phyloP scores from a whole-genome alignment of 345 rosid genomes.

The Eucalyptus decipiens region DNA sequence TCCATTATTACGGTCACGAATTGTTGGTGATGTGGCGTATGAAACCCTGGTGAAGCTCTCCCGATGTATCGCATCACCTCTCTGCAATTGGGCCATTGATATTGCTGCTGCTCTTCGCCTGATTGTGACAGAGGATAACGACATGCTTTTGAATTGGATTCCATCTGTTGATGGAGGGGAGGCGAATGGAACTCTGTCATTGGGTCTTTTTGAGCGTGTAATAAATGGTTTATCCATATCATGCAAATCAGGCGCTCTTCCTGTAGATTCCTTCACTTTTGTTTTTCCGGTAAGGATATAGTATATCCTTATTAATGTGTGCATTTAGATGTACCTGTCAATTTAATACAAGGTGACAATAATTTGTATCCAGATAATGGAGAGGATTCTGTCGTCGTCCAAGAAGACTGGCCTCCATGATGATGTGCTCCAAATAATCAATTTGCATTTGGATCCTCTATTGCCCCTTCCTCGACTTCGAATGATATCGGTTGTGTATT shows the following conservation, averaged over 20 bases:
- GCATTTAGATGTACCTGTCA: background rate
- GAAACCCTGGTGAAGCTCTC: slow-evolving; percentile 81
- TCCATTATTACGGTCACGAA: slow-evolving; percentile 70
- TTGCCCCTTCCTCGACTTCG: slow-evolving; percentile 91
- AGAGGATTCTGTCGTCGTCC: slow-evolving; percentile 61
- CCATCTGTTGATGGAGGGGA: slow-evolving; percentile 35
- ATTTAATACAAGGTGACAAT: background rate
- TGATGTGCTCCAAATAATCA: slow-evolving; percentile 70
- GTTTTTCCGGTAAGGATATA: slow-evolving; percentile 69
- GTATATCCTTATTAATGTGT: background rate
- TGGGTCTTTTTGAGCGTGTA: slow-evolving; percentile 78
- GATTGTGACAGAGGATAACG: slow-evolving; percentile 45
- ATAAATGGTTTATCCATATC: slow-evolving; percentile 54
- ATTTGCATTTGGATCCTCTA: slow-evolving; percentile 84
- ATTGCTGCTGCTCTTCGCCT: slow-evolving; percentile 88
- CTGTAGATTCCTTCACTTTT: slow-evolving; percentile 90
- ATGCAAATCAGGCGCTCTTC: slow-evolving; percentile 88
- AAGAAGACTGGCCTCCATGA: slow-evolving; percentile 83
- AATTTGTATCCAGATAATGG: slow-evolving; percentile 54
- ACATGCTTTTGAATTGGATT: slow-evolving; percentile 36
- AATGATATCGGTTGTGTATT: slow-evolving; percentile 71
- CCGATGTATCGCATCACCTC: slow-evolving; percentile 70
- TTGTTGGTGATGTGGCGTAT: slow-evolving; percentile 68
- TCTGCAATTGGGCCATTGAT: slow-evolving; percentile 90
- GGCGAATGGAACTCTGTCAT: slow-evolving; percentile 26